Evolutionary conservation across 108 stramenopile species (phyloP), one percentile per base, ranked within the genome.

Genomic region (Nitzschia putrida): DNA sequence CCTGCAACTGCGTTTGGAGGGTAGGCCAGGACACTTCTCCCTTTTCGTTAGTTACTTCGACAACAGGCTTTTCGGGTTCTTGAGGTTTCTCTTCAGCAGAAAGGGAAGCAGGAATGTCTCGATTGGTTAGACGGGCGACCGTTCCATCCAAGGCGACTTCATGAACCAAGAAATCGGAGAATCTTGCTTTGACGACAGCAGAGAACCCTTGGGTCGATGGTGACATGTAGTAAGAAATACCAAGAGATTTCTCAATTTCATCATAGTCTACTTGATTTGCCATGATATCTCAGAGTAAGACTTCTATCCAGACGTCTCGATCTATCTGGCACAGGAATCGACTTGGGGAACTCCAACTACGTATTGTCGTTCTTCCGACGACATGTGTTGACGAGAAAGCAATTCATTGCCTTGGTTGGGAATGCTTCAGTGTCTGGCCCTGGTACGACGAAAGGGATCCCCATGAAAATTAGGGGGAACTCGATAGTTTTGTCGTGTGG

Each of bases 131-230:
- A n/a, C 74, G 59, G 40, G 90, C 90, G 34, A 88, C 61, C 18
- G 77, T 82, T 12, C 90, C 90, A 75, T 88, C 83, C 63, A 77
- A 23, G 51, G 74, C 86, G 21, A 91, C 88, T 88, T 95, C 93
- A 59, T 91, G 90, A 22, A 95, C 93, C 34, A 95, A 41, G 65
- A 95, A 95, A 68, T 95, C 93, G 3, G 91, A 88, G 63, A 84
- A 95, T 47, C 93, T 68, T 24, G 89, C 93, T 72, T 95, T 95
- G 24, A 85, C 57, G 8, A 90, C 86, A 7, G 81, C 90, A 25
- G 86, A 76, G 66, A 92, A 95, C 18, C 92, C 92, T 4, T 25
- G 12, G 24, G 29, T n/a, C 1, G 18, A 38, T 12, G 73, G 58
- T 10, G 84, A 78, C 25, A 83, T 78, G 67, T 86, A 90, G n/a